phyloP scores from a whole-genome alignment of 441 rosid genomes.

The Populus hybrid region DNA sequence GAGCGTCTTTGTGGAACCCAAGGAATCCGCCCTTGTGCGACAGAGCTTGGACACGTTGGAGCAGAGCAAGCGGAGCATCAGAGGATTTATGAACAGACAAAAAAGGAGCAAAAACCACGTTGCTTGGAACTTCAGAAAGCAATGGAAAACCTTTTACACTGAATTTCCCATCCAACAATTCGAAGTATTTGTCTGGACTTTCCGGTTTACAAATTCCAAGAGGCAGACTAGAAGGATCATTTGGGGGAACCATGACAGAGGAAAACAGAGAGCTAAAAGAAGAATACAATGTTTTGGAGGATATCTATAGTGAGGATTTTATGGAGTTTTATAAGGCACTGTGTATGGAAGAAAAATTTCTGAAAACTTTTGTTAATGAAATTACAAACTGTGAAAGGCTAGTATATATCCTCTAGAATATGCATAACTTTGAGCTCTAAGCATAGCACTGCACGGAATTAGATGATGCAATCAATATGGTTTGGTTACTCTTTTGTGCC shows the following conservation, averaged over 20 bases:
- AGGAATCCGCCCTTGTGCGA: conserved; percentile 63
- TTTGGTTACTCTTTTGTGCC: too few relatives aligned
- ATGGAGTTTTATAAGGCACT: background rate
- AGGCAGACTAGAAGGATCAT: conserved; percentile 27
- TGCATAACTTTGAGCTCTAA: background rate
- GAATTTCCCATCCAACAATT: conserved; percentile 37
- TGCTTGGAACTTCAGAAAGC: conserved; percentile 57
- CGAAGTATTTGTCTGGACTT: conserved; percentile 22
- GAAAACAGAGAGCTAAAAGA: background rate
- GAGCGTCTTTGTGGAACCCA: conserved; percentile 43
- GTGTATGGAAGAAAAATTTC: background rate
- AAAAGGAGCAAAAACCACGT: conserved; percentile 50
- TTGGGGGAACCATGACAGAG: conserved; percentile 57
- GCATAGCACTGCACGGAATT: background rate
- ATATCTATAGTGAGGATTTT: background rate
- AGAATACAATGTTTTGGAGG: background rate
- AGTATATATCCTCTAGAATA: background rate
- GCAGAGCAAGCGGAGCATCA: conserved; percentile 43
- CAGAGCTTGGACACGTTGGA: conserved; percentile 39
- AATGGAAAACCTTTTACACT: conserved; percentile 41
- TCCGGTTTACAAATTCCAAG: conserved; percentile 7
- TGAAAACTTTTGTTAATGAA: background rate
- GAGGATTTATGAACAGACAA: conserved; percentile 32
- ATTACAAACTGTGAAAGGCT: background rate
- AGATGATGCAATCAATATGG: background rate